These are phyloP conservation scores for Ogataea glucozyma DNA, from an alignment of 805 yeast species.

Conservation along the genomic window DNA sequence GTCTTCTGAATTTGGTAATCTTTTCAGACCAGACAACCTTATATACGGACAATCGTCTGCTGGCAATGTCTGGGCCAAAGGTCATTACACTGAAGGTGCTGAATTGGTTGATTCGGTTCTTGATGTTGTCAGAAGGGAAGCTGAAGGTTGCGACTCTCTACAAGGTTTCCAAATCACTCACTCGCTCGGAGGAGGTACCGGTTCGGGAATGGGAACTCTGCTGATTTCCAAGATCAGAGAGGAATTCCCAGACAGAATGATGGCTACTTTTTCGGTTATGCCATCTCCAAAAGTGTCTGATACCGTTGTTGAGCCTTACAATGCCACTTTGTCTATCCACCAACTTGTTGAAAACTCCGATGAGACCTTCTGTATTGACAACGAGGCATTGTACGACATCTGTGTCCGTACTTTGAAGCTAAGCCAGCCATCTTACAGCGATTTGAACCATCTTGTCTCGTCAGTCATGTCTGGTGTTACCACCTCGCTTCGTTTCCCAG, in stretches of 20 bases:
- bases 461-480: constrained; percentile 96
- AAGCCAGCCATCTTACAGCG: constrained; percentile 73
- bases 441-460: constrained; percentile 80
- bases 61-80: constrained; percentile 97
- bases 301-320: constrained; percentile 94
- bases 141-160: constrained; percentile 87
- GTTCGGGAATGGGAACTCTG: constrained; percentile 94
- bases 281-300: constrained; percentile 91
- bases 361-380: constrained; percentile 93
- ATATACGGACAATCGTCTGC: constrained; percentile 91
- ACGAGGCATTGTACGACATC: constrained; percentile 88
- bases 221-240: constrained; percentile 84
- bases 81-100: constrained; percentile 96
- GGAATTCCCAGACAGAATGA: constrained; percentile 93
- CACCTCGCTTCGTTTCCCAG: constrained; percentile 91
- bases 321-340: constrained; percentile 87
- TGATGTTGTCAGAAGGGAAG: constrained; percentile 91
- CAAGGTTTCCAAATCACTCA: constrained; percentile 94
- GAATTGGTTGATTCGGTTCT: constrained; percentile 87
- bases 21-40: constrained; percentile 90
- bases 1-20: constrained; percentile 75
- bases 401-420: constrained; percentile 84
- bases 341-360: constrained; percentile 89
- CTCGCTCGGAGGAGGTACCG: constrained; percentile 90
- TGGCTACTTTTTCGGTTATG: constrained; percentile 91